A percentile compares a stretch with the other conserved stretches of the same genome.
phyloP scores from a whole-genome alignment of 495 filamentous ascomycete species.

The Ascobolus immersus region DNA sequence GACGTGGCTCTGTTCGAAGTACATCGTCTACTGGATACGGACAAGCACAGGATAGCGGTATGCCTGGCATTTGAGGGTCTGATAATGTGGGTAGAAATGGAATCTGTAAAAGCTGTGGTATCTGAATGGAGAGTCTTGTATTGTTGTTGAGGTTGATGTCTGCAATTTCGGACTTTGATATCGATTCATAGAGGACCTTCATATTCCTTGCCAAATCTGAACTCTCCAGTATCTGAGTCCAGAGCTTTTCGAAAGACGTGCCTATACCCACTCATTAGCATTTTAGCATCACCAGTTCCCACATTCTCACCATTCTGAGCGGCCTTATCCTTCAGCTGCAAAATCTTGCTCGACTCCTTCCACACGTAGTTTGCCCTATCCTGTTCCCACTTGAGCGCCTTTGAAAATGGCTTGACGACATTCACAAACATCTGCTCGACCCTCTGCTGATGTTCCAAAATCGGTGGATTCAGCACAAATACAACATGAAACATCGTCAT shows the following conservation, averaged over 20 bases:
- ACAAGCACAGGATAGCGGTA: conserved; percentile 34
- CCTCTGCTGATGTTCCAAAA: conserved; percentile 45
- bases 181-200: conserved; percentile 49
- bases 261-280: conserved; percentile 2
- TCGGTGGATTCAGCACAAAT: conserved; percentile 61
- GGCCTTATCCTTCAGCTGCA: conserved; percentile 50
- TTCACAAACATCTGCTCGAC: conserved; percentile 62
- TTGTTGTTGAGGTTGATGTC: conserved; percentile 32
- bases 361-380: conserved; percentile 66
- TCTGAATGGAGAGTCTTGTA: conserved; percentile 57
- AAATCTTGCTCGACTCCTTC: conserved; percentile 56
- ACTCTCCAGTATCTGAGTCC: conserved; percentile 41
- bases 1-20: too few species aligned
- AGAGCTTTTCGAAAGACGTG: conserved; percentile 19
- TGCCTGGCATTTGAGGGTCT: conserved; percentile 38
- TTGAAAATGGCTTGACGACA: conserved; percentile 68
- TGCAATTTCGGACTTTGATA: conserved; percentile 63
- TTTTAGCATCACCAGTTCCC: not conserved
- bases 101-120: conserved; percentile 54
- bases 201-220: conserved; percentile 71
- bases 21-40: not conserved
- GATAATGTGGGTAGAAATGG: conserved; percentile 41
- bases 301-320: conserved; percentile 39
- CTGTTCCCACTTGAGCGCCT: conserved; percentile 75
- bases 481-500: conserved; percentile 98